Percentiles rank a stretch among this genome's conserved stretches.
Evolutionary conservation across 129 eudicot species (phyloP).

Genomic region (Chrysanthemum seticuspe): DNA sequence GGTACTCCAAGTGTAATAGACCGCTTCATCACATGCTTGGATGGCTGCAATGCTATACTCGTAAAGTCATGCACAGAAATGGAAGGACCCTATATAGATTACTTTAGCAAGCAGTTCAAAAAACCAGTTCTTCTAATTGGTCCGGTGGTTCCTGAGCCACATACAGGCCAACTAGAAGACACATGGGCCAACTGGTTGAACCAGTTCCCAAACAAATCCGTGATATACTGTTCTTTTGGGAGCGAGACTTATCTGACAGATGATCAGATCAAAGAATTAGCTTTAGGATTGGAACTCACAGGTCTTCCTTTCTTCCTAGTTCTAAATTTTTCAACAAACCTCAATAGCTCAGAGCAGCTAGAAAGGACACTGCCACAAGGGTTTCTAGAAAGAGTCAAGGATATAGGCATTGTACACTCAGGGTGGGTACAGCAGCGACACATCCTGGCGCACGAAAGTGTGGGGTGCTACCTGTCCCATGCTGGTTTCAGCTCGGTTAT

Average conservation of each 20-base stretch:
- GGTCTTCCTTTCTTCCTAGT: constrained; percentile 49
- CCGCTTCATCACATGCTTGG: constrained; percentile 22
- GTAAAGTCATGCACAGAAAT: constrained; percentile 42
- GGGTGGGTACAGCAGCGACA: constrained; percentile 68
- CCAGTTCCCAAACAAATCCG: constrained; percentile 37
- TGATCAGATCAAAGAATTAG: constrained; percentile 41
- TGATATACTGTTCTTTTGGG: constrained; percentile 48
- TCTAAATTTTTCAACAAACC: constrained; percentile 40
- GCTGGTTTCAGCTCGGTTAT: constrained; percentile 48
- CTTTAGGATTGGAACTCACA: constrained; percentile 45
- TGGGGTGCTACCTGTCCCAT: constrained; percentile 48
- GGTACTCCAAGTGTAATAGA: constrained; percentile 31
- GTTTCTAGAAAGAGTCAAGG: constrained; percentile 41
- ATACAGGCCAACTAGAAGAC: constrained; percentile 30
- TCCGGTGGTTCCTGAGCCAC: constrained; percentile 40
- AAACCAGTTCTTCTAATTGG: constrained; percentile 41
- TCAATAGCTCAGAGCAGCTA: constrained; percentile 25
- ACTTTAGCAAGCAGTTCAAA: constrained; percentile 25
- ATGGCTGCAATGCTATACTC: constrained; percentile 31
- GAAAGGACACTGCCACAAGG: constrained; percentile 40
- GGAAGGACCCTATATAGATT: constrained; percentile 47
- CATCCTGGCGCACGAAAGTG: constrained; percentile 50
- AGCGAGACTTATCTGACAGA: constrained; percentile 44
- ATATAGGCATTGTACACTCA: constrained; percentile 39
- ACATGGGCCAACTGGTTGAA: constrained; percentile 41